Evolutionary conservation across 1,284 basidiomycete genomes (phyloP).

Genomic region (Moesziomyces parantarcticus): DNA sequence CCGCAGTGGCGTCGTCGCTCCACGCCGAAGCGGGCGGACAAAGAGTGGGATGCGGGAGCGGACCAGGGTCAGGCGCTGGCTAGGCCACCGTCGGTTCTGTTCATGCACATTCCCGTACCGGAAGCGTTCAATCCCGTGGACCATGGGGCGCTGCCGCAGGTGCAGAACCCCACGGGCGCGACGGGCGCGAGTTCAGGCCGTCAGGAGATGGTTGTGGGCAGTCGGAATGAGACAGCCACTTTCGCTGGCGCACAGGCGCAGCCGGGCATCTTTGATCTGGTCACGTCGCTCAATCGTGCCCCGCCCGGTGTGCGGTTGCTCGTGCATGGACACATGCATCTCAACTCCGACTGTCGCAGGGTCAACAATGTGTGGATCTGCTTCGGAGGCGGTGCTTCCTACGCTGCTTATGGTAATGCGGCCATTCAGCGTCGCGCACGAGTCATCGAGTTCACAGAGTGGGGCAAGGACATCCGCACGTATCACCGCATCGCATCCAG

Average conservation of each 20-base stretch:
- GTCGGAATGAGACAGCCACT: slow-evolving; percentile 40
- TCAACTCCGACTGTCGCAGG: slow-evolving; percentile 81
- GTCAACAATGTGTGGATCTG: slow-evolving; percentile 89
- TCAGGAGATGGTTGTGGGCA: slow-evolving; percentile 20
- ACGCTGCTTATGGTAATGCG: slow-evolving; percentile 48
- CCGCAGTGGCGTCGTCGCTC: slow-evolving; percentile 11
- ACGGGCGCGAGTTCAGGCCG: slow-evolving; percentile 11
- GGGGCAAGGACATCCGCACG: slow-evolving; percentile 86
- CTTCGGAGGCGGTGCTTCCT: slow-evolving; percentile 83
- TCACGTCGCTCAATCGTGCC: slow-evolving; percentile 25
- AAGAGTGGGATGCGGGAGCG: slow-evolving; percentile 32
- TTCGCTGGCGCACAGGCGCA: slow-evolving; percentile 51
- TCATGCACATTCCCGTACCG: slow-evolving; percentile 66
- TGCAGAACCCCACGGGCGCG: slow-evolving; percentile 8
- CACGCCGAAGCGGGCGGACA: neutral
- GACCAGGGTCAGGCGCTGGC: slow-evolving; percentile 17
- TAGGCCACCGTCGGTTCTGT: slow-evolving; percentile 58
- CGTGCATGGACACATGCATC: slow-evolving; percentile 62
- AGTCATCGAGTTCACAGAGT: slow-evolving; percentile 71
- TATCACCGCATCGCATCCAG: slow-evolving; percentile 81
- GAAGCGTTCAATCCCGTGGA: slow-evolving; percentile 56
- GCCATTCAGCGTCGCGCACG: slow-evolving; percentile 39
- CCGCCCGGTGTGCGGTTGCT: slow-evolving; percentile 34
- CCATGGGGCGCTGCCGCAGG: neutral
- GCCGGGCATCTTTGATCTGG: slow-evolving; percentile 59